Conservation (phyloP, 495 filamentous ascomycete genomes). For the Penicillium dipodomyicola region DNA sequence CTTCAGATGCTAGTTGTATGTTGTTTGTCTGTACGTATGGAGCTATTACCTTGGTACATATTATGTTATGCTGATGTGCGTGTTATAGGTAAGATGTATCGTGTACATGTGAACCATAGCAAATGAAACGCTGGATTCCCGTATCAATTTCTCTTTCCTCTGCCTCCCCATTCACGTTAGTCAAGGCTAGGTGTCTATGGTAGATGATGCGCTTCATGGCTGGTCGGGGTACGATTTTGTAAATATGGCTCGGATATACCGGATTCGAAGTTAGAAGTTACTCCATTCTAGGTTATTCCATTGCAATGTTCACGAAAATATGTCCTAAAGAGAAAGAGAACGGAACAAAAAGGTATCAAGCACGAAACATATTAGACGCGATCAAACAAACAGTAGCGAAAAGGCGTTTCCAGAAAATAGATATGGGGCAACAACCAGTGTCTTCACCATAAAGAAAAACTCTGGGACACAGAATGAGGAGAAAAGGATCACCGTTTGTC, state of each 20-base stretch:
- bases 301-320: too few species aligned
- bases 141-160: background rate
- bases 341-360: slow-evolving; percentile 3
- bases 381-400: background rate
- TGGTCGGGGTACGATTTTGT: background rate
- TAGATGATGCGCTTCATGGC: background rate
- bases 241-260: background rate
- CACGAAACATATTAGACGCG: background rate
- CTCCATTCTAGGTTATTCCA: background rate
- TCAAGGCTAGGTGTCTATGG: background rate
- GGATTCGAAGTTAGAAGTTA: background rate
- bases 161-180: background rate
- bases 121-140: background rate
- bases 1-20: background rate
- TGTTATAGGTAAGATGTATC: background rate
- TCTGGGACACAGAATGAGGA: background rate
- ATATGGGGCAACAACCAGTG: slow-evolving; percentile 9
- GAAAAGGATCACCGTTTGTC: slow-evolving; percentile 53
- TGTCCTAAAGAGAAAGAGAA: too few species aligned
- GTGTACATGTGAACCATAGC: background rate
- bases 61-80: background rate
- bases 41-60: too few species aligned
- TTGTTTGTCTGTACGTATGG: background rate
- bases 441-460: slow-evolving; percentile 3
- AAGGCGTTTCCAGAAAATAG: slow-evolving; percentile 2